Conservation (phyloP, 75 land plant species). For the Pinus albicaulis region DNA sequence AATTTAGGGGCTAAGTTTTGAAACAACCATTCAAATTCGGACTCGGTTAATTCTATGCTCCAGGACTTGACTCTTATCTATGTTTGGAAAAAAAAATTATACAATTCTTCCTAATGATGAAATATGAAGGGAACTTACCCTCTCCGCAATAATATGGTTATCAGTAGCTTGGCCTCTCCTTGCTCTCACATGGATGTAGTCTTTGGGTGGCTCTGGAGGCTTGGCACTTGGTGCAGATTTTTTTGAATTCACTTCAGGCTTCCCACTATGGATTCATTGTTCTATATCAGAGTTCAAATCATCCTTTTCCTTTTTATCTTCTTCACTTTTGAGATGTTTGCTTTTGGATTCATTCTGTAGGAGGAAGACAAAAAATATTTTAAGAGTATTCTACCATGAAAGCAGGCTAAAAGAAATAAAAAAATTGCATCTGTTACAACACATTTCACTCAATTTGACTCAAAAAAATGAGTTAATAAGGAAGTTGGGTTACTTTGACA, state of each 20-base stretch:
- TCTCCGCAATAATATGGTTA: conserved; percentile 23
- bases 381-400: background rate
- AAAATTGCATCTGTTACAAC: background rate
- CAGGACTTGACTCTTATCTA: background rate
- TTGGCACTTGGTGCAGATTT: conserved; percentile 10
- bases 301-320: background rate
- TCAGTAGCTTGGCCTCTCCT: conserved; percentile 24
- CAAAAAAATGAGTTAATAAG: background rate
- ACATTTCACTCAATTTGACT: background rate
- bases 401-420: background rate
- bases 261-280: background rate
- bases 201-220: conserved; percentile 15
- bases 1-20: background rate
- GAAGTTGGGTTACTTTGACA: background rate
- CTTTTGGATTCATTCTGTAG: conserved; percentile 25
- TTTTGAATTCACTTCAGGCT: background rate
- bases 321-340: conserved; percentile 9
- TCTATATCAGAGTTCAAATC: background rate
- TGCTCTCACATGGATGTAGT: conserved; percentile 18
- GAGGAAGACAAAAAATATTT: background rate
- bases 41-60: background rate
- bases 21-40: background rate
- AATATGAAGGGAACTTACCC: conserved; percentile 6
- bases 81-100: background rate
- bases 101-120: too few relatives aligned